phyloP scores from a whole-genome alignment of 1,284 basidiomycete species.

The Ceratobasidium sp. region DNA sequence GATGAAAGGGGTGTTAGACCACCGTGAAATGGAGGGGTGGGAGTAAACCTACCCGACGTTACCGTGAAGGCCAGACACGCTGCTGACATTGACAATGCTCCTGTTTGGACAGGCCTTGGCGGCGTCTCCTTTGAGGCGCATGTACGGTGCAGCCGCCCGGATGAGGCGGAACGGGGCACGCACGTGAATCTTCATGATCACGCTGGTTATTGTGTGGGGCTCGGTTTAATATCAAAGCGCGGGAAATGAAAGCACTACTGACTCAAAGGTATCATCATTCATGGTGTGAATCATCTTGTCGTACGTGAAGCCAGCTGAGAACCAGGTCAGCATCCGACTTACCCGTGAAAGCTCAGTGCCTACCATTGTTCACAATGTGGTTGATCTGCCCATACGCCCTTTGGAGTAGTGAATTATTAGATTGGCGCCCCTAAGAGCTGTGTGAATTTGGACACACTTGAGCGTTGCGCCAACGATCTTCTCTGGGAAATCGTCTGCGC shows the following conservation, averaged over 20 bases:
- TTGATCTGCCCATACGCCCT: slow-evolving; percentile 83
- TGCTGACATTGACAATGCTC: slow-evolving; percentile 78
- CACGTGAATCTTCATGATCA: slow-evolving; percentile 83
- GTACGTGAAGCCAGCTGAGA: slow-evolving; percentile 78
- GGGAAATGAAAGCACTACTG: background rate
- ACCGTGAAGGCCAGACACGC: slow-evolving; percentile 77
- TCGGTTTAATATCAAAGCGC: background rate
- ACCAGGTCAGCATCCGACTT: slow-evolving; percentile 14
- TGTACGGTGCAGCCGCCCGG: slow-evolving; percentile 81
- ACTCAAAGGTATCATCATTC: slow-evolving; percentile 78
- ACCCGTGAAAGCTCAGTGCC: slow-evolving; percentile 44
- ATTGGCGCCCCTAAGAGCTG: slow-evolving; percentile 10
- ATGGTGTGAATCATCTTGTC: slow-evolving; percentile 63
- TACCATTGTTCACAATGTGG: slow-evolving; percentile 84
- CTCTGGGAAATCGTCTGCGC: slow-evolving; percentile 81
- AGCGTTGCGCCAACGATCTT: slow-evolving; percentile 78
- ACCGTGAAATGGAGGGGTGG: background rate
- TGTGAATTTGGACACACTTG: slow-evolving; percentile 59
- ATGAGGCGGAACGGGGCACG: slow-evolving; percentile 85
- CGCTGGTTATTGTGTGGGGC: slow-evolving; percentile 43
- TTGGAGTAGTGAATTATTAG: slow-evolving; percentile 30
- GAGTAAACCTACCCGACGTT: slow-evolving; percentile 53
- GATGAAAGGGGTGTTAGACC: slow-evolving; percentile 46
- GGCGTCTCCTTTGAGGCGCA: slow-evolving; percentile 73
- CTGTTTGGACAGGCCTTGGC: slow-evolving; percentile 62